Percentiles rank a stretch among this genome's conserved stretches.
These are phyloP conservation scores for Polymyxa betae DNA, from an alignment of 208 protist genomes.

Conservation along the genomic window DNA sequence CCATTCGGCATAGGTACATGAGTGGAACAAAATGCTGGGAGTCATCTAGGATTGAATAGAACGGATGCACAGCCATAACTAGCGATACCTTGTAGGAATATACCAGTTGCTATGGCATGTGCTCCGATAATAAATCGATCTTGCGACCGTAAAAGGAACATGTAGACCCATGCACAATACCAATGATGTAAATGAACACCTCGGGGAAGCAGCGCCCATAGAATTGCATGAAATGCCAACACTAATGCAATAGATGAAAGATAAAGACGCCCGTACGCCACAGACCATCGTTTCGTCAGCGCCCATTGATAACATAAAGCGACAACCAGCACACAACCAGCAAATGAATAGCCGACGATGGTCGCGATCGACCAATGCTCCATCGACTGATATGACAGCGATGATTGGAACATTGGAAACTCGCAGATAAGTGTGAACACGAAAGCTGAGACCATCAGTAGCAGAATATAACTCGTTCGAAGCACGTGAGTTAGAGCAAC, in stretches of 20 bases:
- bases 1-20: no score
- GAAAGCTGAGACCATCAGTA: neutral
- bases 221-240: conserved; percentile 9
- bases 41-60: conserved; percentile 9
- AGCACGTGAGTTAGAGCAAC: conserved; percentile 8
- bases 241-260: neutral
- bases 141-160: conserved; percentile 20
- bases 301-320: neutral
- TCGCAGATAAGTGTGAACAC: conserved; percentile 37
- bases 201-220: conserved; percentile 31
- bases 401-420: conserved; percentile 4
- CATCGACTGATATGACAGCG: conserved; percentile 19
- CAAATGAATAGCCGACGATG: neutral
- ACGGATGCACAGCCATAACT: neutral
- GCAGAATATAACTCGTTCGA: neutral
- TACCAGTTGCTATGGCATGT: neutral
- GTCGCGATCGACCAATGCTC: conserved; percentile 34
- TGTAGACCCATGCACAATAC: conserved; percentile 51
- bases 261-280: neutral
- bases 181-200: conserved; percentile 41
- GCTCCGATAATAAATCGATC: neutral
- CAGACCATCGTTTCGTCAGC: neutral
- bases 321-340: neutral
- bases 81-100: conserved; percentile 44
- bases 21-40: no score